phyloP scores from a whole-genome alignment of 2,329 filamentous ascomycete species.

The Monosporascus sp. region DNA sequence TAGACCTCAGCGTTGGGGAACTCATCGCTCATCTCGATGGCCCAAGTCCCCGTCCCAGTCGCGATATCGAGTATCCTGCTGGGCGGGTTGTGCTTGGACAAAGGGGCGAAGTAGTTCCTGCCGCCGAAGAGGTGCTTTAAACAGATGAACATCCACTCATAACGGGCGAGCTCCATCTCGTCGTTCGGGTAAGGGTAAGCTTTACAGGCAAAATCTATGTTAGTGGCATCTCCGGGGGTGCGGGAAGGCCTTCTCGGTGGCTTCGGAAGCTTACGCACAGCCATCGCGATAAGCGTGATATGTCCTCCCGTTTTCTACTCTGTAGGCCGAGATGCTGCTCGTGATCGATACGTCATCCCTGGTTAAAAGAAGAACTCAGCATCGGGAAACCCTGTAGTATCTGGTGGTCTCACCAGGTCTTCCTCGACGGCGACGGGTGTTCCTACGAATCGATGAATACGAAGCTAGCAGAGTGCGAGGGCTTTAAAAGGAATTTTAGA shows the following conservation, averaged over 20 bases:
- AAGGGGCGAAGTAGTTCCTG: slow-evolving; percentile 38
- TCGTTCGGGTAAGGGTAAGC: slow-evolving; percentile 44
- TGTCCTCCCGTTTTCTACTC: slow-evolving; percentile 32
- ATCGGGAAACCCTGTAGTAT: background rate
- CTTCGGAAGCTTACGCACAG: slow-evolving; percentile 28
- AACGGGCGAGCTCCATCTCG: slow-evolving; percentile 33
- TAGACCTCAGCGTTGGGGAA: slow-evolving; percentile 55
- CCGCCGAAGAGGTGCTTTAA: slow-evolving; percentile 30
- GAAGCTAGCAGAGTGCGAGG: background rate
- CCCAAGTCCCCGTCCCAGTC: slow-evolving; percentile 51
- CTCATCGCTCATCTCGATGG: slow-evolving; percentile 59
- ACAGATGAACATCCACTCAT: slow-evolving; percentile 33
- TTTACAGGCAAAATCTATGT: slow-evolving; percentile 12
- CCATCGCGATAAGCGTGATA: slow-evolving; percentile 43
- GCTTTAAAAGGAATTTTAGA: background rate
- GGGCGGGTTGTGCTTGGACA: slow-evolving; percentile 30
- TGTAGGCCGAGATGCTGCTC: slow-evolving; percentile 16
- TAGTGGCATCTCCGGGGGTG: background rate
- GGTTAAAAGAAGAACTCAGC: background rate
- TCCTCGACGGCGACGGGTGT: slow-evolving; percentile 6
- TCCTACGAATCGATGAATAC: slow-evolving; percentile 6
- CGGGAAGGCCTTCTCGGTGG: too few relatives aligned
- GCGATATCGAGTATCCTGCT: slow-evolving; percentile 33
- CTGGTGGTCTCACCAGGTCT: background rate
- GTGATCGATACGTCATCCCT: slow-evolving; percentile 19